Base-by-base conservation (phyloP, 768 basidiomycete species). In the Vararia minispora region DNA sequence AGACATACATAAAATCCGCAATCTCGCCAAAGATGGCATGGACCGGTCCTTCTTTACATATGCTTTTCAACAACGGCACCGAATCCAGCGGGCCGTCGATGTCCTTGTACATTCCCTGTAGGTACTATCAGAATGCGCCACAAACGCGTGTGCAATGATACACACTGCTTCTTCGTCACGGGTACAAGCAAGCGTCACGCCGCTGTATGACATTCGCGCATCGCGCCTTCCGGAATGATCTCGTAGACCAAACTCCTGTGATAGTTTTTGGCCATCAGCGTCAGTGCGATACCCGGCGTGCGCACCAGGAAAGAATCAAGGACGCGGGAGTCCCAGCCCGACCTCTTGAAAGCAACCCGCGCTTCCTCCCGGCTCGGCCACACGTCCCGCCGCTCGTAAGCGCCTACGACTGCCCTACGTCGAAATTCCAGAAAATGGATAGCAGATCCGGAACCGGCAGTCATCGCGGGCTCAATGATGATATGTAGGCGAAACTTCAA, bases 281-380 rank as follows among this genome's bases (percentile, higher is more conserved):
- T n/a, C n/a, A n/a, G n/a, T n/a, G n/a, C n/a, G n/a, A n/a, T n/a
- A n/a, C n/a, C n/a, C n/a, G n/a, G 2, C 4, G 28, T 18, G 54
- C 63, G 27, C 35, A 68, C 71, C 10, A 67, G 60, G 46, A 58
- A 74, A 16, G 57, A 47, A 32, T 57, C 54, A 32, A 74, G 50
- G 4, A 70, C 57, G 10, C 72, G 52, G 17, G 65, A 62, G 45
- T 75, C 72, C 72, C 73, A 76, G 1, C 46, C 40, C 50, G n/a
- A n/a, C 24, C 54, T 51, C 18, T 67, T 52, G 38, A 75, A 44
- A 3, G 44, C 9, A 14, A 52, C 52, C 29, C 57, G 64, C 1
- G 73, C 74, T 25, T 69, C 71, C 41, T 67, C 67, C 10, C 49
- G 58, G n/a, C 64, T 69, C 0, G 66, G 50, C 75, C 74, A 77